phyloP scores from a whole-genome alignment of 2,329 filamentous ascomycete species.

The Xylariaceae sp. region DNA sequence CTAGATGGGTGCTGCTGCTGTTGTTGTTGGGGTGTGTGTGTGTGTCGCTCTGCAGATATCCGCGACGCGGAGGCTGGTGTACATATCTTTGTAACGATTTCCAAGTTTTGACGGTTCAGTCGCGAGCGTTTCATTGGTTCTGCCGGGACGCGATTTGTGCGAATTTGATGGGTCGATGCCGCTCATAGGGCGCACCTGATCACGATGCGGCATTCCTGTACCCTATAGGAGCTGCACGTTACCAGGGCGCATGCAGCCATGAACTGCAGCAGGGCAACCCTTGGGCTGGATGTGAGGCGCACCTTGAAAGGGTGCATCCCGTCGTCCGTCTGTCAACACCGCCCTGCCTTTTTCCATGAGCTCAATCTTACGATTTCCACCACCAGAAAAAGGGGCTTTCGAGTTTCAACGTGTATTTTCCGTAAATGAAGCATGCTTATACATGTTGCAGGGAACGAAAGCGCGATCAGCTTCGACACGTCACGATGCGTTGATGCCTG shows the following conservation, averaged over 20 bases:
- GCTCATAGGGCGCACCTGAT: background rate
- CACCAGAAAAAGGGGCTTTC: too few species aligned
- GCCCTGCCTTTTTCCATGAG: too few species aligned
- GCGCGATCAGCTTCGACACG: background rate
- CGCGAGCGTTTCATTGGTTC: background rate
- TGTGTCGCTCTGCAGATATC: background rate
- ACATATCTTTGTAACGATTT: background rate
- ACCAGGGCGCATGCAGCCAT: too few species aligned
- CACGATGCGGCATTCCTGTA: background rate
- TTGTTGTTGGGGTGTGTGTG: background rate
- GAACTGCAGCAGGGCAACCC: too few species aligned
- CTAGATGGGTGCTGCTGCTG: background rate
- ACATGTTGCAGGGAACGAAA: too few species aligned
- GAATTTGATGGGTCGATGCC: background rate
- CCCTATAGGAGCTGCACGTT: too few species aligned
- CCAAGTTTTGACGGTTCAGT: background rate
- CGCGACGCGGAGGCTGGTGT: background rate
- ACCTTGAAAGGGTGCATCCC: too few species aligned
- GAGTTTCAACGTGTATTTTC: too few species aligned
- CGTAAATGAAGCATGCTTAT: too few species aligned
- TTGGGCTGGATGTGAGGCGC: too few species aligned
- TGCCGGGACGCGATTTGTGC: background rate
- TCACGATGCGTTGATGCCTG: background rate
- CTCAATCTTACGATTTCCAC: too few species aligned
- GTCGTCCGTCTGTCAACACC: too few species aligned